Base-by-base conservation (phyloP, 2,329 filamentous ascomycete species). In the Fonsecaea monophora region DNA sequence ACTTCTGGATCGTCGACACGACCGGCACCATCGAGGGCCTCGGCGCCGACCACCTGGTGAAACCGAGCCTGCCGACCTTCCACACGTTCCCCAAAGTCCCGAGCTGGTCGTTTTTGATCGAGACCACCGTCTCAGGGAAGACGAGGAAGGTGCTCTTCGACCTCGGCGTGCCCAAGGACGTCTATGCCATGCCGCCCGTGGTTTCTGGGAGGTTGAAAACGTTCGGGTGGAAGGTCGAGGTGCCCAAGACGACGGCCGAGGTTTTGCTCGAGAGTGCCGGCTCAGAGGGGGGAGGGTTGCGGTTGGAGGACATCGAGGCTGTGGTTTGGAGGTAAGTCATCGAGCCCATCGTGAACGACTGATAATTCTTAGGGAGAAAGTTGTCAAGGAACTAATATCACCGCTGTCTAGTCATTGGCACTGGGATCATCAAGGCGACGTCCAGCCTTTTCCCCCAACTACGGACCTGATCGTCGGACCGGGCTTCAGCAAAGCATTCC, bases 381-480 rank as follows among this genome's bases (percentile, higher is more conserved):
- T 21, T 21, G 21, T 21, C 21, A 21, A 21, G 21, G 21, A 21
- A 21, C 56, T 70, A 73, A 58, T 74, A 12, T 4, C 3, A 10
- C 30, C 48, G 53, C 35, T 56, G 42, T 21, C 40, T 62, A 30
- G 65, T 48, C 42, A 61, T 73, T 7, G 62, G 62, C 50, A 64
- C 72, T 25, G 70, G 71, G 21, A 70, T 9, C 64, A 62, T 13
- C 68, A 68, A 25, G 55, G 69, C 65, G 81, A 86, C 62, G 77
- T 80, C 0, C 79, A 80, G 0, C 75, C 73, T 0, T 86, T 87
- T 55, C 82, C 83, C 0, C 1, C 70, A 0, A 74, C 70, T 0
- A 84, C 83, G 0, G 78, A 81, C 9, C 72, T 87, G 0, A 68
- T 86, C 32, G 84, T 87, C 4, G 85, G 85, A 0, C 81, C 84